phyloP scores from a whole-genome alignment of 495 filamentous ascomycete genomes.

The Cairneyella variabilis region DNA sequence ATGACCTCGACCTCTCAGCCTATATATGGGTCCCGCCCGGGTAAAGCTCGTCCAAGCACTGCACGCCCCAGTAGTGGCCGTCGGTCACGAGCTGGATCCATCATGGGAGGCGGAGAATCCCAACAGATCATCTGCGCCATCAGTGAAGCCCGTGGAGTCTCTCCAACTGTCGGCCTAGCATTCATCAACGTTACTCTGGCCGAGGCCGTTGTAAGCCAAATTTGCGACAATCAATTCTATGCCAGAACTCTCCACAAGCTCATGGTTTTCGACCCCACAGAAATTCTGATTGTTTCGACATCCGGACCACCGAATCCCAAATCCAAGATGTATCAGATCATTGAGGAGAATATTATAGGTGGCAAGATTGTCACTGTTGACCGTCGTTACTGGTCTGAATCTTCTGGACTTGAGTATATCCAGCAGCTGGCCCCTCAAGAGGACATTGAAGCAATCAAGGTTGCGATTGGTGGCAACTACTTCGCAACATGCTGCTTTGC shows the following conservation, averaged over 20 bases:
- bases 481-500: constrained; percentile 87
- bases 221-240: constrained; percentile 87
- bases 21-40: constrained; percentile 15
- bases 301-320: constrained; percentile 55
- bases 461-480: constrained; percentile 77
- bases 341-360: constrained; percentile 64
- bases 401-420: constrained; percentile 71
- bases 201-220: constrained; percentile 82
- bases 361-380: constrained; percentile 61
- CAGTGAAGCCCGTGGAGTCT: constrained; percentile 80
- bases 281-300: constrained; percentile 68
- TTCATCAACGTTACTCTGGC: constrained; percentile 81
- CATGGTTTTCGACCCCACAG: constrained; percentile 69
- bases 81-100: constrained; percentile 64
- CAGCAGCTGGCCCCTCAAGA: constrained; percentile 71
- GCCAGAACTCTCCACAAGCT: constrained; percentile 80
- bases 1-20: constrained; percentile 21
- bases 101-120: constrained; percentile 47
- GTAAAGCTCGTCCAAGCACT: constrained; percentile 24
- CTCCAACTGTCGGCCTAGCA: constrained; percentile 83
- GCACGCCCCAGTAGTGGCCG: constrained; percentile 41
- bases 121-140: constrained; percentile 88
- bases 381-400: constrained; percentile 87
- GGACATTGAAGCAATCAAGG: constrained; percentile 73
- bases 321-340: constrained; percentile 72